Percentiles rank a stretch among this genome's conserved stretches.
phyloP scores from a whole-genome alignment of 306 rosid genomes.

The Gillenia trifoliata region DNA sequence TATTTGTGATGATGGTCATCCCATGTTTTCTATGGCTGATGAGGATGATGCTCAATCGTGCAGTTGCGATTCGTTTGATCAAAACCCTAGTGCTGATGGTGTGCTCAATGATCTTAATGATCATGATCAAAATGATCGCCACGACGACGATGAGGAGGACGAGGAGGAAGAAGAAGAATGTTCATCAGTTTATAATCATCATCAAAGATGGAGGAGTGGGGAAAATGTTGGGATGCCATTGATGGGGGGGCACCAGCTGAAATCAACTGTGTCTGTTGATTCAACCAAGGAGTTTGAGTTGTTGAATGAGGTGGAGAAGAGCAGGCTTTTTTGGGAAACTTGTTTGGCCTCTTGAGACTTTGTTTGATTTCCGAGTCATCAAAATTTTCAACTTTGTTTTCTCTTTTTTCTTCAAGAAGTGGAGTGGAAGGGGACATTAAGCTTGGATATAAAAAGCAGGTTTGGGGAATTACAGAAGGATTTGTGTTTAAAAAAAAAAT shows the following conservation, averaged over 20 bases:
- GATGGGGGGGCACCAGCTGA: conserved; percentile 13
- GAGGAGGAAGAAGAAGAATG: conserved; percentile 4
- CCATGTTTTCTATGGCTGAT: conserved; percentile 1
- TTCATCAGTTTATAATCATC: conserved; percentile 3
- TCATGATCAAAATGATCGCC: conserved; percentile 12
- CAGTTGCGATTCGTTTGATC: conserved; percentile 44
- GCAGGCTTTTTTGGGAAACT: conserved; percentile 82
- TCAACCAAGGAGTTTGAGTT: conserved; percentile 39
- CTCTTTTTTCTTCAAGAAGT: not conserved
- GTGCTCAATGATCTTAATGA: conserved; percentile 7
- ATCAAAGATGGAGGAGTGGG: conserved; percentile 23
- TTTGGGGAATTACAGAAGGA: not conserved
- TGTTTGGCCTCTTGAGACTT: conserved; percentile 68
- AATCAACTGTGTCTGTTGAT: conserved; percentile 48
- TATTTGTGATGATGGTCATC: not conserved
- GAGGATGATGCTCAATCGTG: conserved; percentile 69
- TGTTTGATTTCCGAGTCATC: not conserved
- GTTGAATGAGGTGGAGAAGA: conserved; percentile 77
- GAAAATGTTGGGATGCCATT: conserved; percentile 11
- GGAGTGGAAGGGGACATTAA: not conserved
- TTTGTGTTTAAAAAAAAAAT: not conserved
- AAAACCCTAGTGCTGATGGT: conserved; percentile 8
- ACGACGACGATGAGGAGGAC: conserved; percentile 9
- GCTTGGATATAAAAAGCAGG: not conserved
- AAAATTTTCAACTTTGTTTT: not conserved